These are phyloP conservation scores for Trichoderma atrobrunneum DNA, from an alignment of 2,329 filamentous ascomycete genomes.

Conservation along the genomic window DNA sequence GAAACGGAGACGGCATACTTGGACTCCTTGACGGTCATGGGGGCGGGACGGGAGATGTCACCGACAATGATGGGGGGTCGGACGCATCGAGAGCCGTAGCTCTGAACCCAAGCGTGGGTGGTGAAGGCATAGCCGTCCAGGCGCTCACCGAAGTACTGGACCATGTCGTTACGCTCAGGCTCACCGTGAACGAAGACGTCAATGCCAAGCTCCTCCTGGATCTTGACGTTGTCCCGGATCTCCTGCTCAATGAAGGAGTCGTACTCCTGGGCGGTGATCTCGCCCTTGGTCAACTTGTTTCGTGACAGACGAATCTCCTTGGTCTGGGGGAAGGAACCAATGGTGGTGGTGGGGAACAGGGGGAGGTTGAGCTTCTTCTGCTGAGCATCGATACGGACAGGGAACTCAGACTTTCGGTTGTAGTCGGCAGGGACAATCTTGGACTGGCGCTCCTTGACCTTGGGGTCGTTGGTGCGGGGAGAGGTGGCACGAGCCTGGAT, in stretches of 20 bases:
- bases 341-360: constrained; percentile 97
- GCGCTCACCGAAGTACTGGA: constrained; percentile 99
- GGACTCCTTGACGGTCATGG: constrained; percentile 99
- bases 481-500: constrained; percentile 88
- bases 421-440: constrained; percentile 82
- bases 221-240: constrained; percentile 90
- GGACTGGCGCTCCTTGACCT: constrained; percentile 94
- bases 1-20: constrained; percentile 96
- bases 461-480: constrained; percentile 91
- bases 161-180: constrained; percentile 99
- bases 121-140: constrained; percentile 97
- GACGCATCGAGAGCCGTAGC: constrained; percentile 96
- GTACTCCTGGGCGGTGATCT: constrained; percentile 89
- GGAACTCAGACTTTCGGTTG: constrained; percentile 90
- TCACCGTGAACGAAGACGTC: constrained; percentile 98
- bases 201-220: constrained; percentile 96
- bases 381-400: constrained; percentile 79
- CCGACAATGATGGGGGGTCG: constrained; percentile 97
- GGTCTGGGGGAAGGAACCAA: constrained; percentile 99
- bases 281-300: constrained; percentile 98
- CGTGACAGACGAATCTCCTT: constrained; percentile 96
- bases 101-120: constrained; percentile 98
- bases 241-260: constrained; percentile 99
- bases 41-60: constrained; percentile 92
- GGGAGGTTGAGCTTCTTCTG: constrained; percentile 90